phyloP scores from a whole-genome alignment of 2,329 filamentous ascomycete genomes.

The Apiospora phragmitis region DNA sequence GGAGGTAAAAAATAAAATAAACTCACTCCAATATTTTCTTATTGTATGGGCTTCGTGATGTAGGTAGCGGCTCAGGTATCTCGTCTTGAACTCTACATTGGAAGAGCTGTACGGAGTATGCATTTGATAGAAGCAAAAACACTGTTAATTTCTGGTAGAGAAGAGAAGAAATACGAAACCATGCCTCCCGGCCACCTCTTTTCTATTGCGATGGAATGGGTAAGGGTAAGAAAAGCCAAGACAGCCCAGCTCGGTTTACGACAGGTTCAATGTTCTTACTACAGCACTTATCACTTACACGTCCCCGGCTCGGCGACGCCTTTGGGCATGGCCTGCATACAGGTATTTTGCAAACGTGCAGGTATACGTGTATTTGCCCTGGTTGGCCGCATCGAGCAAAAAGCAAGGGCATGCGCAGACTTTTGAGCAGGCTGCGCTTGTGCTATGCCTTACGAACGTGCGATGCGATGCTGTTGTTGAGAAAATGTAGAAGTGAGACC shows the following conservation, averaged over 20 bases:
- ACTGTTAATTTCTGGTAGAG: not conserved
- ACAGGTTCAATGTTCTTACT: not conserved
- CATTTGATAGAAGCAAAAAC: not conserved
- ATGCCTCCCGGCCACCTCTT: not conserved
- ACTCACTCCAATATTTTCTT: not conserved
- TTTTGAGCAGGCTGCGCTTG: not conserved
- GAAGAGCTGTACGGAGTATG: not conserved
- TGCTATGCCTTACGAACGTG: not conserved
- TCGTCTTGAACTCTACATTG: not conserved
- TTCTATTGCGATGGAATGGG: not conserved
- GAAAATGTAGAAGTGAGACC: not conserved
- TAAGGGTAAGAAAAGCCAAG: not conserved
- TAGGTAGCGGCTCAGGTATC: not conserved
- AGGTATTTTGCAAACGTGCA: not conserved
- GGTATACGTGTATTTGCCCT: not conserved
- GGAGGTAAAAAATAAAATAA: constrained; percentile 4
- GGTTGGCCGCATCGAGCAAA: not conserved
- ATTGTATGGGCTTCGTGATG: not conserved
- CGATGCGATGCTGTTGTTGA: not conserved
- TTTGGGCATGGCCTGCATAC: not conserved
- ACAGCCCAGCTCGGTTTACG: not conserved
- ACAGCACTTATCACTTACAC: not conserved
- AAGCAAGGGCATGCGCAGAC: not conserved
- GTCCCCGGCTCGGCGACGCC: not conserved
- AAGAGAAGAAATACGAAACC: not conserved